Percentiles rank a stretch among this genome's conserved stretches.
phyloP scores from a whole-genome alignment of 345 rosid genomes.

The Bruguiera gymnorhiza region DNA sequence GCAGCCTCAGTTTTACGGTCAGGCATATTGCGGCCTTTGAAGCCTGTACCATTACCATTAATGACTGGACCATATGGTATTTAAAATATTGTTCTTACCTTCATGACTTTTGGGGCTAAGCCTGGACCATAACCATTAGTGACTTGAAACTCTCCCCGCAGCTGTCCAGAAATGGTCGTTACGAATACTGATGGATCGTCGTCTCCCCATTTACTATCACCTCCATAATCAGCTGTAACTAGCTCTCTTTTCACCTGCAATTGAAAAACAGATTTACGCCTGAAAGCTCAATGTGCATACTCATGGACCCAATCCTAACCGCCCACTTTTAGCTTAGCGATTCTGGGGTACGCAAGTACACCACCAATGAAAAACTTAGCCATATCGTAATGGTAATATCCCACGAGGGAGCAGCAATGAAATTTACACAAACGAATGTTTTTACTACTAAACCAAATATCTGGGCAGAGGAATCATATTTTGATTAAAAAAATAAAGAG shows the following conservation, averaged over 20 bases:
- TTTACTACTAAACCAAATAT: too few species aligned
- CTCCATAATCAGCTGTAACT: constrained; percentile 47
- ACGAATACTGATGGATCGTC: constrained; percentile 53
- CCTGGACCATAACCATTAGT: constrained; percentile 56
- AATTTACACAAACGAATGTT: too few species aligned
- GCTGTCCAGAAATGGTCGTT: constrained; percentile 13
- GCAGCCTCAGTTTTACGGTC: neutral
- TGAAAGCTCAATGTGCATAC: too few species aligned
- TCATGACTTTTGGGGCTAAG: constrained; percentile 46
- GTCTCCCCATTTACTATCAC: constrained; percentile 39
- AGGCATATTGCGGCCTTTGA: neutral
- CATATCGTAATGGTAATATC: too few species aligned
- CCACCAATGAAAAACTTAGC: too few species aligned
- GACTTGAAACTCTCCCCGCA: constrained; percentile 60
- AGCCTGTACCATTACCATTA: neutral
- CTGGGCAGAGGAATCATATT: too few species aligned
- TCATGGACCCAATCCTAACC: too few species aligned
- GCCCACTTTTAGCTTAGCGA: too few species aligned
- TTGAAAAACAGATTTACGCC: neutral
- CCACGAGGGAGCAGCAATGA: too few species aligned
- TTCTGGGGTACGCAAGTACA: too few species aligned
- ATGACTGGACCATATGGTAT: neutral
- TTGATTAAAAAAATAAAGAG: too few species aligned
- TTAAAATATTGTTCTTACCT: constrained; percentile 20
- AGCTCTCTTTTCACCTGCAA: constrained; percentile 47